Percentiles rank a stretch among this genome's conserved stretches.
Conservation (phyloP, 208 protist genomes). For the Trypanosoma rangeli region DNA sequence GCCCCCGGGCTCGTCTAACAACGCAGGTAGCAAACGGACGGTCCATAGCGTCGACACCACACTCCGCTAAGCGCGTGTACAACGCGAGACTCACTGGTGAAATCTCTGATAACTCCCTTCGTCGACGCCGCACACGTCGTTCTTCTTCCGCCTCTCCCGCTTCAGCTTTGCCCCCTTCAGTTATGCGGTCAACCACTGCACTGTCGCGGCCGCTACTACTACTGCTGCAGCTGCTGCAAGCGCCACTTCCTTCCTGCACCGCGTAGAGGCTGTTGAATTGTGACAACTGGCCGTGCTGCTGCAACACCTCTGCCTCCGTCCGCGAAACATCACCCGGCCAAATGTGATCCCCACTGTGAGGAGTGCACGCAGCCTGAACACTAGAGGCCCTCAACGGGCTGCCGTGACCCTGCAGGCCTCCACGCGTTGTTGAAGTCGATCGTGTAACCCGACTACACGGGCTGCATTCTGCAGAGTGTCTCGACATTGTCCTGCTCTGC, state of each 20-base stretch:
- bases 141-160: background rate
- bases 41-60: conserved; percentile 33
- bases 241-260: background rate
- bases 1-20: conserved; percentile 16
- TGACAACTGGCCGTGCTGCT: conserved; percentile 29
- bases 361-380: no score
- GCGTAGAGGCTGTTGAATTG: conserved; percentile 34
- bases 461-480: no score
- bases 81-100: conserved; percentile 20
- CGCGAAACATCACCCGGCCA: background rate
- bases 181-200: background rate
- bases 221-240: background rate
- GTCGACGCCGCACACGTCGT: conserved; percentile 4
- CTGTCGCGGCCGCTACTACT: background rate
- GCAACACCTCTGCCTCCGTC: conserved; percentile 19
- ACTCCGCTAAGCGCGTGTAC: conserved; percentile 41
- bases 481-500: no score
- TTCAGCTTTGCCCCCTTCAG: conserved; percentile 2
- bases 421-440: background rate
- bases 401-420: background rate
- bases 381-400: background rate
- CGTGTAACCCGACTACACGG: background rate
- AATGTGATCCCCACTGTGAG: background rate
- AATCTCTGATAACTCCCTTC: conserved; percentile 25
- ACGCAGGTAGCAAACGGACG: conserved; percentile 39